Evolutionary conservation across 108 stramenopile species (phyloP), one percentile per base, ranked within the genome.

Genomic region (Heterococcus sp.): DNA sequence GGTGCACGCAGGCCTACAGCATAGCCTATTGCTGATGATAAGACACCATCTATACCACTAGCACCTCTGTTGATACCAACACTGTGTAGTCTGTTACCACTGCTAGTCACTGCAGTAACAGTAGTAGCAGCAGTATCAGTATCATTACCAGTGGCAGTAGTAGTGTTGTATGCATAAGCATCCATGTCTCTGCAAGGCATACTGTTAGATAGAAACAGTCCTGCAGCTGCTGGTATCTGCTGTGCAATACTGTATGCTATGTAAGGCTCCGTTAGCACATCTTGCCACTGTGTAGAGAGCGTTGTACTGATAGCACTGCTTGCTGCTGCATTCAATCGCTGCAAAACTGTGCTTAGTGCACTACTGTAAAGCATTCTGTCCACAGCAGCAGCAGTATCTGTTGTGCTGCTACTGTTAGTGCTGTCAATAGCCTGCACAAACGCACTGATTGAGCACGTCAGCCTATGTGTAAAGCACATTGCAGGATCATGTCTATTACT

Each of bases 131-230:
- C 21, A 8, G 14, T 21, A 58, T 58, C 14, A 21, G 14, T 58
- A 21, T 21, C 21, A 21, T 21, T 58, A 21, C 46, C 36, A 72
- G 65, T 33, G 35, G 68, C 71, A 58, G 46, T 58, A 21, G 14
- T 58, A 21, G 46, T 58, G 70, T 65, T 27, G 28, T 75, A 92
- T 4, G 94, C 83, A 78, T 94, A 96, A 46, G 86, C 88, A 66
- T 96, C 95, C 33, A 91, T 90, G 85, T 96, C 95, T 32, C 95
- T 83, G 66, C 94, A 90, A 27, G 95, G 93, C 95, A 96, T 96
- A 36, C 92, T 92, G 81, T 95, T 94, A 26, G 95, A 95, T 38
- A 96, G 76, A 88, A 93, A 93, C 67, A 92, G 66, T 40, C 80
- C 86, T 39, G 75, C 76, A 5, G 74, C 65, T 65, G 89, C 83